These are phyloP conservation scores for Lactifluus pinguis DNA, from an alignment of 768 basidiomycete species.

Conservation along the genomic window DNA sequence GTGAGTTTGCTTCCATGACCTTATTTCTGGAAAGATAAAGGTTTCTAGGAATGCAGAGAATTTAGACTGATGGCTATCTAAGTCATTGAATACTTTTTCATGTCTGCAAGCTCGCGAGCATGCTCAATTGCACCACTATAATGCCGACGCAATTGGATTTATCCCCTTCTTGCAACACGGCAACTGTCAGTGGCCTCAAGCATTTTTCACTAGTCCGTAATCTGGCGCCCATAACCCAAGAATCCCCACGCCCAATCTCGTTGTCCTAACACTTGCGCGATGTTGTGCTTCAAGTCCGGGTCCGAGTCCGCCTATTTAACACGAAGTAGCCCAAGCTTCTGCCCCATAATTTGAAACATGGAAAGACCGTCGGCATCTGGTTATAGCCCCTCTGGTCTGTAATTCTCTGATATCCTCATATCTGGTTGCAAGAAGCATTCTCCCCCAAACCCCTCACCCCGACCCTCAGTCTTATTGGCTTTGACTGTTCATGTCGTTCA, in stretches of 20 bases:
- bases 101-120: too few species aligned
- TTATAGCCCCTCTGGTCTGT: background rate
- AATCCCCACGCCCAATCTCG: conserved; percentile 2
- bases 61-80: too few species aligned
- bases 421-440: background rate
- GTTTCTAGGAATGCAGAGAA: too few species aligned
- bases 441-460: background rate
- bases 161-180: background rate
- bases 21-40: too few species aligned
- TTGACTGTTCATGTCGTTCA: background rate
- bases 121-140: background rate
- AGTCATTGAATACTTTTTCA: too few species aligned
- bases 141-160: too few species aligned
- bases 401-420: background rate
- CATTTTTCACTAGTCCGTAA: background rate
- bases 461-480: background rate
- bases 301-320: background rate
- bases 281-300: background rate
- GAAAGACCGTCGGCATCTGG: background rate
- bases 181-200: background rate
- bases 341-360: conserved; percentile 4
- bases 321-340: background rate
- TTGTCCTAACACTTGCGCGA: background rate
- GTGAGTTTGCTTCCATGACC: too few species aligned
- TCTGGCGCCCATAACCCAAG: background rate